Percentiles rank a stretch among this genome's conserved stretches.
Evolutionary conservation across 495 filamentous ascomycete genomes (phyloP).

Genomic region (Tetracladium setigerum): DNA sequence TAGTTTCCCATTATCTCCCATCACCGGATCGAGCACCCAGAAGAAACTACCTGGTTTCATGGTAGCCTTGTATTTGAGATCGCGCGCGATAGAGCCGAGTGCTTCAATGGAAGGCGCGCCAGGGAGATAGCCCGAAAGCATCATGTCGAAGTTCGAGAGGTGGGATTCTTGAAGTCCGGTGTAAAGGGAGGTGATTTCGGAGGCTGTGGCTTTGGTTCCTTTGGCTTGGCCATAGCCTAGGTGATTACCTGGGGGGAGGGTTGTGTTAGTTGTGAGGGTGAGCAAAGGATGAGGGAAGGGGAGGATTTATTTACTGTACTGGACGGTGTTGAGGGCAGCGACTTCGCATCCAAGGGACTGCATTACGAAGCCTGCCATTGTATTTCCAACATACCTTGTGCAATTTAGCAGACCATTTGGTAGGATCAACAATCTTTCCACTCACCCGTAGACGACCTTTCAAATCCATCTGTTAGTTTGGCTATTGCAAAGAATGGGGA

Average conservation of each 20-base stretch:
- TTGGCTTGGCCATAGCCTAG: conserved; percentile 82
- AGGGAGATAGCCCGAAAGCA: conserved; percentile 90
- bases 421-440: conserved; percentile 15
- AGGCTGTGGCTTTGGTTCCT: conserved; percentile 69
- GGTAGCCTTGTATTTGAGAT: conserved; percentile 60
- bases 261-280: background rate
- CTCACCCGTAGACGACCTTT: conserved; percentile 77
- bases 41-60: conserved; percentile 74
- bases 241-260: conserved; percentile 65
- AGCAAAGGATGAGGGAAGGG: background rate
- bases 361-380: conserved; percentile 88
- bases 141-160: conserved; percentile 79
- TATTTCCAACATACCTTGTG: conserved; percentile 88
- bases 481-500: conserved; percentile 3
- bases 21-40: conserved; percentile 97
- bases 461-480: conserved; percentile 16
- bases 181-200: conserved; percentile 80
- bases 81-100: conserved; percentile 73
- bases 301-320: conserved; percentile 61
- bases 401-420: conserved; percentile 8
- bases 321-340: conserved; percentile 85
- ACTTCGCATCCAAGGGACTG: conserved; percentile 91
- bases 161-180: conserved; percentile 73
- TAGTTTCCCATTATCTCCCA: conserved; percentile 88
- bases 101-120: conserved; percentile 75